These are phyloP conservation scores for Aechmea fasciata DNA, from an alignment of 176 grass and related monocot species.

Conservation along the genomic window DNA sequence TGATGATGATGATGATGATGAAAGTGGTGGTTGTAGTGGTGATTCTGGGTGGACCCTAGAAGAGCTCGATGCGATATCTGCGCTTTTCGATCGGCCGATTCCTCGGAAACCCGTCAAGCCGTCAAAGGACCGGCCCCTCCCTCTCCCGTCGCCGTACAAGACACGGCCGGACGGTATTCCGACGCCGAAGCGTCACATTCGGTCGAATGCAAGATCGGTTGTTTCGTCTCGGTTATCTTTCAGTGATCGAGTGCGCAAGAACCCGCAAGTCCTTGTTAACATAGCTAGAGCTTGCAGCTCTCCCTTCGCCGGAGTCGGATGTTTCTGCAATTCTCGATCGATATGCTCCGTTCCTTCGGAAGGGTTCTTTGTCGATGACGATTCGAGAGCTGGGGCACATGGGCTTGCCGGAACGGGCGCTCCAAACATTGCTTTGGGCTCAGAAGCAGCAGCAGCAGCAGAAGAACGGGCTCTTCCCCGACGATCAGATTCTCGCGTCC, in stretches of 20 bases:
- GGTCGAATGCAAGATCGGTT: conserved; percentile 21
- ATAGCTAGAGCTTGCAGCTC: conserved; percentile 48
- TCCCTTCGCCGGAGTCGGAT: conserved; percentile 21
- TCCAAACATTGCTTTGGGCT: conserved; percentile 71
- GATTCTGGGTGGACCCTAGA: conserved; percentile 43
- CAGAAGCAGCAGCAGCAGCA: conserved; percentile 23
- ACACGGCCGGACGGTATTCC: conserved; percentile 26
- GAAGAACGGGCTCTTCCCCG: conserved; percentile 40
- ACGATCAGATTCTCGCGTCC: conserved; percentile 55
- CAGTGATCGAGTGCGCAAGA: conserved; percentile 55
- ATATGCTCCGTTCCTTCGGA: conserved; percentile 57
- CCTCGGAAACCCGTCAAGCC: conserved; percentile 24
- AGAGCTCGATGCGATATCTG: conserved; percentile 68
- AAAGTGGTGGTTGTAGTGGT: background rate
- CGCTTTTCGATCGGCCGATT: conserved; percentile 68
- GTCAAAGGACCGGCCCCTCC: conserved; percentile 26
- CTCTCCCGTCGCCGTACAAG: conserved; percentile 47
- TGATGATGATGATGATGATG: background rate
- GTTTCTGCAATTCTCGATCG: conserved; percentile 47
- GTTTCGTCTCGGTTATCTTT: conserved; percentile 31
- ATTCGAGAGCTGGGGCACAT: conserved; percentile 81
- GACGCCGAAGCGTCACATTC: conserved; percentile 36
- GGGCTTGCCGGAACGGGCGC: conserved; percentile 47
- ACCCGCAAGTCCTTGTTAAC: conserved; percentile 40
- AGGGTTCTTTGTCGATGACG: conserved; percentile 73